Conservation (phyloP, 345 rosid species). For the Trapa bicornis region DNA sequence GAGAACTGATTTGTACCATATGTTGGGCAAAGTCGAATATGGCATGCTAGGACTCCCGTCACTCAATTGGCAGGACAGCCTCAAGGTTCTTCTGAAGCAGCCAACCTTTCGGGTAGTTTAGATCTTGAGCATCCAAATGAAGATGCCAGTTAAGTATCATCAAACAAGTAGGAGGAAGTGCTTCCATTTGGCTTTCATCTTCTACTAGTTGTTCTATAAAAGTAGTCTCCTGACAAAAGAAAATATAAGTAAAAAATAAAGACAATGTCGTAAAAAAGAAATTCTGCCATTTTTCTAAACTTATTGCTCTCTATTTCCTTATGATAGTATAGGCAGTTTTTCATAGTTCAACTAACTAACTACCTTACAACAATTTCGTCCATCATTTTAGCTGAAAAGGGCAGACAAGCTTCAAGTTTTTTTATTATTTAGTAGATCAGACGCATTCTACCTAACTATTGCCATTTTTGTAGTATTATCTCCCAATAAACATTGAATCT, state of each 20-base stretch:
- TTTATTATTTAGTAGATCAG: not conserved
- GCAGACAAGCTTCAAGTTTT: not conserved
- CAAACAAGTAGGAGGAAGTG: slow-evolving; percentile 52
- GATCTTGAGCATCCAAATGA: slow-evolving; percentile 45
- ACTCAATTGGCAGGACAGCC: slow-evolving; percentile 29
- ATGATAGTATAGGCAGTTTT: too few species aligned
- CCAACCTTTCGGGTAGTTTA: slow-evolving; percentile 71
- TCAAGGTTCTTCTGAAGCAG: slow-evolving; percentile 50
- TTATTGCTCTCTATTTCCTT: too few species aligned
- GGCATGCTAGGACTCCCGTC: slow-evolving; percentile 8
- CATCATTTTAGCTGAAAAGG: too few species aligned
- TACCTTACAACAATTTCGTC: too few species aligned
- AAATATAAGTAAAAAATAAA: not conserved
- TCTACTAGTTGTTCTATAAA: slow-evolving; percentile 83
- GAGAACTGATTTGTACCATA: not conserved
- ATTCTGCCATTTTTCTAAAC: slow-evolving; percentile 25
- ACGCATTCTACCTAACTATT: not conserved
- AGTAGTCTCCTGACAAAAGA: slow-evolving; percentile 54
- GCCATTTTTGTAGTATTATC: not conserved
- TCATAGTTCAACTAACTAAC: too few species aligned
- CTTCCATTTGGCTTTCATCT: slow-evolving; percentile 94
- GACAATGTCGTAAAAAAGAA: not conserved
- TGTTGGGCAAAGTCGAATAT: not conserved
- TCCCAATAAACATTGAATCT: not conserved
- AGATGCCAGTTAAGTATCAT: slow-evolving; percentile 88